A percentile compares a stretch with the other conserved stretches of the same genome.
Evolutionary conservation across 2,329 filamentous ascomycete species (phyloP).

Genomic region (Aspergillus sp.): DNA sequence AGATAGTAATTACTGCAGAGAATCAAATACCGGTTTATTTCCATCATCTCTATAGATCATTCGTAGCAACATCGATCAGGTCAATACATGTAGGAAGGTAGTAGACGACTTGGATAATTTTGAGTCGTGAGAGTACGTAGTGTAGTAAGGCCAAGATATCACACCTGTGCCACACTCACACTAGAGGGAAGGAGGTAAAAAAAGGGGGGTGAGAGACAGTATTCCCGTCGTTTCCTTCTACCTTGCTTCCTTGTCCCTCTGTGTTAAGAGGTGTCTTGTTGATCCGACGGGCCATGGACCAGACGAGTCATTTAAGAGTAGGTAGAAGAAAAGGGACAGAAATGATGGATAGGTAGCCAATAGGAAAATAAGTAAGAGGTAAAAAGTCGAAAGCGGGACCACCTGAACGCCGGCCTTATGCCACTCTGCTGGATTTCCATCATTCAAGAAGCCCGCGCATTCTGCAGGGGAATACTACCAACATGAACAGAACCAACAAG

Average conservation of each 20-base stretch:
- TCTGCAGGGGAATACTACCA: slow-evolving; percentile 32
- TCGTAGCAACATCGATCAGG: slow-evolving; percentile 41
- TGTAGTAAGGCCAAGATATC: neutral
- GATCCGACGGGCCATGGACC: neutral
- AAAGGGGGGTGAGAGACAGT: neutral
- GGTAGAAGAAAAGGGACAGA: slow-evolving; percentile 15
- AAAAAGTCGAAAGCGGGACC: slow-evolving; percentile 32
- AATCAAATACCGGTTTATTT: slow-evolving; percentile 21
- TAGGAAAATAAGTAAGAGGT: slow-evolving; percentile 28
- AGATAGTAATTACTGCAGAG: neutral
- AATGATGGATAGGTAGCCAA: slow-evolving; percentile 18
- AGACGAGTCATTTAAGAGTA: slow-evolving; percentile 1
- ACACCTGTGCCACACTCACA: neutral
- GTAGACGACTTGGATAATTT: slow-evolving; percentile 15
- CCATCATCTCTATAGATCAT: slow-evolving; percentile 42
- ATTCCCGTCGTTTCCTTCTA: neutral
- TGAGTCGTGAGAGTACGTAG: slow-evolving; percentile 4
- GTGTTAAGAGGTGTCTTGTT: neutral
- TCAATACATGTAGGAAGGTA: slow-evolving; percentile 18
- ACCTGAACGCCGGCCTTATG: slow-evolving; percentile 46
- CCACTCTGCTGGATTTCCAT: slow-evolving; percentile 40
- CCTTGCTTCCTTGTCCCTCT: neutral
- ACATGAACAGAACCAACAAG: slow-evolving; percentile 34
- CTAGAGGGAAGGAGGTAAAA: slow-evolving; percentile 1
- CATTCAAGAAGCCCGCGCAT: slow-evolving; percentile 25